Percentiles rank a stretch among this genome's conserved stretches.
phyloP scores from a whole-genome alignment of 2,329 filamentous ascomycete species.

The Macroventuria anomochaeta region DNA sequence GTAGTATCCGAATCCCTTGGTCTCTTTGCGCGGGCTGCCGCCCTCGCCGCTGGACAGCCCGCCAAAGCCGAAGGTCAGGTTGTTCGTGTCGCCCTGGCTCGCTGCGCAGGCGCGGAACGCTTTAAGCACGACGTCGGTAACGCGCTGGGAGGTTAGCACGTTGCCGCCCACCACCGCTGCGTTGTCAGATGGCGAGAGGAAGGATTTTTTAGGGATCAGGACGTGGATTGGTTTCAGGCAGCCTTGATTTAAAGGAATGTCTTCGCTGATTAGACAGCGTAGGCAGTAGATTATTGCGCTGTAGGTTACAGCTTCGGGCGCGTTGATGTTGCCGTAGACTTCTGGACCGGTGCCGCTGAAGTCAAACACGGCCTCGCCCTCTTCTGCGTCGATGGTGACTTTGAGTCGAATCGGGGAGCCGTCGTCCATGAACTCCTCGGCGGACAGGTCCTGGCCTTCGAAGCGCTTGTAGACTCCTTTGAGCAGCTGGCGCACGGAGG shows the following conservation, averaged over 20 bases:
- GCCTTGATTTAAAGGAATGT: slow-evolving; percentile 87
- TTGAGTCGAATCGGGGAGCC: slow-evolving; percentile 78
- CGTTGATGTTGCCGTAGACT: slow-evolving; percentile 81
- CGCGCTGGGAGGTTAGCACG: slow-evolving; percentile 76
- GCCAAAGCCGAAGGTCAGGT: slow-evolving; percentile 83
- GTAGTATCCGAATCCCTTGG: slow-evolving; percentile 85
- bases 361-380: slow-evolving; percentile 79
- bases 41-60: slow-evolving; percentile 51
- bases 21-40: slow-evolving; percentile 51
- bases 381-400: slow-evolving; percentile 74
- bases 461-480: slow-evolving; percentile 74
- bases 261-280: slow-evolving; percentile 77
- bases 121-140: slow-evolving; percentile 82
- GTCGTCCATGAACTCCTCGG: slow-evolving; percentile 86
- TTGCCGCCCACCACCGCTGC: slow-evolving; percentile 86
- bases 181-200: slow-evolving; percentile 76
- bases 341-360: slow-evolving; percentile 80
- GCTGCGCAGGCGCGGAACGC: slow-evolving; percentile 82
- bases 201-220: slow-evolving; percentile 72
- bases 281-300: slow-evolving; percentile 87
- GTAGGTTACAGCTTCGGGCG: slow-evolving; percentile 81
- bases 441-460: slow-evolving; percentile 72
- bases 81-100: slow-evolving; percentile 81
- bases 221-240: slow-evolving; percentile 80
- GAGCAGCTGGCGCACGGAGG: slow-evolving; percentile 74